phyloP scores from a whole-genome alignment of 371 early-diverging fungal genomes.

The Mucor plumbeus region DNA sequence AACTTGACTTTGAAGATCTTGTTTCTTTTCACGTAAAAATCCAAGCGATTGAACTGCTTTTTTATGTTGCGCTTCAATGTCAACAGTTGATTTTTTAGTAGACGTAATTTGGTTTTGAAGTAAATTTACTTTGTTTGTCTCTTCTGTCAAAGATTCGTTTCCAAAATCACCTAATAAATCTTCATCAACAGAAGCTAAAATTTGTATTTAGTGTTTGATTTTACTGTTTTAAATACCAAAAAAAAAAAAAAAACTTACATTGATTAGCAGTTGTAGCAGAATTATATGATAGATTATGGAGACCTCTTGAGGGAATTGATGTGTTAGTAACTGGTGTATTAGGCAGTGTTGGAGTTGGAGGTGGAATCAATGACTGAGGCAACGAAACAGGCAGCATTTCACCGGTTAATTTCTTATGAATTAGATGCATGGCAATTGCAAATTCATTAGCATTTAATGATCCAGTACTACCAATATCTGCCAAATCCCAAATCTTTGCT shows the following conservation, averaged over 20 bases:
- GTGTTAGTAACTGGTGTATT: background rate
- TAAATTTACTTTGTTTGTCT: slow-evolving; percentile 47
- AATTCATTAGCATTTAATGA: slow-evolving; percentile 87
- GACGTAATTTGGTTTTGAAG: slow-evolving; percentile 46
- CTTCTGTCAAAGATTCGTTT: slow-evolving; percentile 37
- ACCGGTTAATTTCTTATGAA: slow-evolving; percentile 77
- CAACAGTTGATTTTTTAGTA: slow-evolving; percentile 28
- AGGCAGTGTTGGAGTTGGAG: slow-evolving; percentile 19
- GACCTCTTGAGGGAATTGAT: background rate
- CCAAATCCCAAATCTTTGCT: slow-evolving; percentile 82
- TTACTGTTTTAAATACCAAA: background rate
- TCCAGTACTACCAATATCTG: slow-evolving; percentile 80
- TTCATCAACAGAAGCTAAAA: slow-evolving; percentile 18
- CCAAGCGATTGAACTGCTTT: slow-evolving; percentile 25
- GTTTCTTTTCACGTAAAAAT: slow-evolving; percentile 34
- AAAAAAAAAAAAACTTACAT: background rate
- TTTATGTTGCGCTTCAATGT: slow-evolving; percentile 32
- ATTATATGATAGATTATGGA: background rate
- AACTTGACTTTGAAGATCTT: slow-evolving; percentile 29
- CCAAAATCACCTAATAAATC: slow-evolving; percentile 55
- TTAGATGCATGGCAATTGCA: slow-evolving; percentile 94
- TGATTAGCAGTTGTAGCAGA: background rate
- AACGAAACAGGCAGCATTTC: slow-evolving; percentile 71
- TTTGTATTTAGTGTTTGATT: background rate
- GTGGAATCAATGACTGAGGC: slow-evolving; percentile 60